Evolutionary conservation across 768 basidiomycete genomes (phyloP).

Genomic region (Pholiota microspora): DNA sequence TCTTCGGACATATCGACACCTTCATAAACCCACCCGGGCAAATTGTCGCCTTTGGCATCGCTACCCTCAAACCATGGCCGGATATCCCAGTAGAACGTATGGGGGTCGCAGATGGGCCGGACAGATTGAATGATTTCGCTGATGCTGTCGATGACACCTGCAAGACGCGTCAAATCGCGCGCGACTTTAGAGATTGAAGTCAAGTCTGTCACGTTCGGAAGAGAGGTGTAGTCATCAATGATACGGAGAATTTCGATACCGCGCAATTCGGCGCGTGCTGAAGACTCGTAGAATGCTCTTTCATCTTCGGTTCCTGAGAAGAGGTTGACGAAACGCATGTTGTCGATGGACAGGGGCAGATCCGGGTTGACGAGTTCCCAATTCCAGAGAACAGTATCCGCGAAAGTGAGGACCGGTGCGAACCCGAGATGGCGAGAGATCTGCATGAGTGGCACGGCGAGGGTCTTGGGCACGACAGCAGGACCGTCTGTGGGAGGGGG

Average conservation of each 20-base stretch:
- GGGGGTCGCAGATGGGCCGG: constrained; percentile 74
- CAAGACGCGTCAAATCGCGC: constrained; percentile 66
- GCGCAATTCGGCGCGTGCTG: constrained; percentile 80
- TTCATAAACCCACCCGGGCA: constrained; percentile 72
- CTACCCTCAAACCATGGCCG: constrained; percentile 94
- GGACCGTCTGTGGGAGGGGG: constrained; percentile 40
- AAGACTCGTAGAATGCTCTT: constrained; percentile 80
- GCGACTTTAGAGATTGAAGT: constrained; percentile 66
- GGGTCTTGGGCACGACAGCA: constrained; percentile 66
- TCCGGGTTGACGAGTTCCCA: constrained; percentile 60
- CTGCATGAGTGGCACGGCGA: constrained; percentile 74
- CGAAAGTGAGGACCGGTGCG: constrained; percentile 94
- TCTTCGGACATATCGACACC: constrained; percentile 58
- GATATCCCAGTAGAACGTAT: constrained; percentile 84
- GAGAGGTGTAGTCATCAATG: constrained; percentile 81
- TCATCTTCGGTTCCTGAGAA: constrained; percentile 91
- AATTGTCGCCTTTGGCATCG: constrained; percentile 50
- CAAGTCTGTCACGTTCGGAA: constrained; percentile 66
- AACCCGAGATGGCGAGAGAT: constrained; percentile 77
- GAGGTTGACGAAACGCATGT: constrained; percentile 67
- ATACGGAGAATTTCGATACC: constrained; percentile 86
- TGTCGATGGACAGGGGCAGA: constrained; percentile 61
- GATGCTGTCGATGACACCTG: constrained; percentile 71
- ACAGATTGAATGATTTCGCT: constrained; percentile 67
- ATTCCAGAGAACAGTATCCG: constrained; percentile 96